Conservation (phyloP, 768 basidiomycete species). For the Punctularia strigosozonata region DNA sequence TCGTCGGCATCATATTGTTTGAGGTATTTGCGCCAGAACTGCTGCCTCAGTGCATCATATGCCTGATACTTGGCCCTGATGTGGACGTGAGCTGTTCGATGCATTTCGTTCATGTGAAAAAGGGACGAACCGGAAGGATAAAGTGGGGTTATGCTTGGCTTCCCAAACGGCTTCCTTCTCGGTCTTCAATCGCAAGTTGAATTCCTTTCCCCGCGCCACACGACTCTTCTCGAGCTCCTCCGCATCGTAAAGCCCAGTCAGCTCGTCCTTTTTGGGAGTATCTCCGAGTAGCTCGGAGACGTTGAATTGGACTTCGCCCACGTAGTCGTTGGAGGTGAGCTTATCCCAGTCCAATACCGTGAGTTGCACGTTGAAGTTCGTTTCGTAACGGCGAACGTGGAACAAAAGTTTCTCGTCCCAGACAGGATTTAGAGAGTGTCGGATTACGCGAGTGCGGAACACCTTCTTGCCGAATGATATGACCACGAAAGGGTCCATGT, state of each 20-base stretch:
- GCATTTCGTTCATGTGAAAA: conserved; percentile 6
- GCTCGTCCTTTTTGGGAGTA: conserved; percentile 34
- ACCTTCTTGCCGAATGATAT: conserved; percentile 96
- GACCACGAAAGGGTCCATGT: conserved; percentile 97
- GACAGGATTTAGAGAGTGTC: conserved; percentile 73
- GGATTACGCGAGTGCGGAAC: conserved; percentile 82
- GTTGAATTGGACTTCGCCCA: conserved; percentile 69
- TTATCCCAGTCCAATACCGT: conserved; percentile 97
- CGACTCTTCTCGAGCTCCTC: too few relatives aligned
- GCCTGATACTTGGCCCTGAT: conserved; percentile 90
- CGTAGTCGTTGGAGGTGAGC: conserved; percentile 74
- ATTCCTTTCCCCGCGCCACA: conserved; percentile 80
- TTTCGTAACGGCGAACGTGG: conserved; percentile 86
- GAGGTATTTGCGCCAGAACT: conserved; percentile 84
- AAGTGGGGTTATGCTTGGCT: conserved; percentile 52
- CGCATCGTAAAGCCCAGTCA: too few relatives aligned
- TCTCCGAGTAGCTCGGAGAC: conserved; percentile 55
- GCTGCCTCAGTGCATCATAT: conserved; percentile 81
- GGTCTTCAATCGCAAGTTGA: conserved; percentile 49
- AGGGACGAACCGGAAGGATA: conserved; percentile 48
- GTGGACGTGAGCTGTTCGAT: too few relatives aligned
- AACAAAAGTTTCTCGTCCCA: conserved; percentile 97
- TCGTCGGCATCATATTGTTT: conserved; percentile 88
- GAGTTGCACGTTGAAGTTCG: conserved; percentile 64
- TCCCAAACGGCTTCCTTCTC: conserved; percentile 63